phyloP scores from a whole-genome alignment of 495 filamentous ascomycete genomes.

The Xylaria flabelliformis region DNA sequence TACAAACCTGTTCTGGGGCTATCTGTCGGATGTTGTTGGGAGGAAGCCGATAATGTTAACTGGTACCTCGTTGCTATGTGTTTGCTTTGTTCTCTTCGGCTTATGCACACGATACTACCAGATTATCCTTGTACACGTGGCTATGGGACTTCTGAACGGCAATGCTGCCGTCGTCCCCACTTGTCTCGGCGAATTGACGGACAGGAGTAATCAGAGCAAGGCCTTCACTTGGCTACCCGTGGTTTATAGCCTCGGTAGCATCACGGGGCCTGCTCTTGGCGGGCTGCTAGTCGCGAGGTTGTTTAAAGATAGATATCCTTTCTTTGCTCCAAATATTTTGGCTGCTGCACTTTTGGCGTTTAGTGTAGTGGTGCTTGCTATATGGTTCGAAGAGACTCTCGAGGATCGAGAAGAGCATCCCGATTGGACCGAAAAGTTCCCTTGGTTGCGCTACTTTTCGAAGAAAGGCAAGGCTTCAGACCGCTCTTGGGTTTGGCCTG shows the following conservation, averaged over 20 bases:
- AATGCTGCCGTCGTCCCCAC: slow-evolving; percentile 88
- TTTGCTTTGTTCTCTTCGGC: slow-evolving; percentile 85
- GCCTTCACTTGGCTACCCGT: slow-evolving; percentile 94
- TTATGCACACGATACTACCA: slow-evolving; percentile 84
- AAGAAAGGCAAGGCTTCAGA: slow-evolving; percentile 53
- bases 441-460: slow-evolving; percentile 33
- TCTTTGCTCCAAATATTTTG: slow-evolving; percentile 82
- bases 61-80: slow-evolving; percentile 82
- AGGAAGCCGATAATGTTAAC: slow-evolving; percentile 88
- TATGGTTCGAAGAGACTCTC: slow-evolving; percentile 90
- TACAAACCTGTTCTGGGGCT: slow-evolving; percentile 95
- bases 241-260: slow-evolving; percentile 90
- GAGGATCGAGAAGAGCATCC: slow-evolving; percentile 71
- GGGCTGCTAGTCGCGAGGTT: slow-evolving; percentile 73
- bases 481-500: slow-evolving; percentile 73
- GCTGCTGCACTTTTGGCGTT: slow-evolving; percentile 71
- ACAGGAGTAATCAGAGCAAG: slow-evolving; percentile 87
- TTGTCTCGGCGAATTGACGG: slow-evolving; percentile 92
- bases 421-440: slow-evolving; percentile 50
- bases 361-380: slow-evolving; percentile 71
- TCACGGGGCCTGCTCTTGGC: slow-evolving; percentile 90
- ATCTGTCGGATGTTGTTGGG: slow-evolving; percentile 86
- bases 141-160: slow-evolving; percentile 93
- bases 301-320: slow-evolving; percentile 72
- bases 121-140: slow-evolving; percentile 79